phyloP scores from a whole-genome alignment of 1,284 basidiomycete species.

The Melampsora allii-populina region DNA sequence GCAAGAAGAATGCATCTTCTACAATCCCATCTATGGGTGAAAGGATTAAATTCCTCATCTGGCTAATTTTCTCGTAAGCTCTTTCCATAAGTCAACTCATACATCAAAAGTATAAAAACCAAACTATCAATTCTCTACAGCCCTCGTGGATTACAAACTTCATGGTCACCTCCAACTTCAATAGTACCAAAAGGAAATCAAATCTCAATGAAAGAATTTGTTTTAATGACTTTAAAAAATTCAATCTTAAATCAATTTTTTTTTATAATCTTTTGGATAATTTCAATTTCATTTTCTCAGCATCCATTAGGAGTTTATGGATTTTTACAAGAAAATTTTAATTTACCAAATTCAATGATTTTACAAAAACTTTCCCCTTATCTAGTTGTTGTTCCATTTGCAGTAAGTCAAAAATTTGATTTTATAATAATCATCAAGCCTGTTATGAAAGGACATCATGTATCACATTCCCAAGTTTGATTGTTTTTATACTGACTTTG shows the following conservation, averaged over 20 bases:
- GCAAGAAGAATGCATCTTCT: not conserved
- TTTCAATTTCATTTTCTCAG: conserved; percentile 13
- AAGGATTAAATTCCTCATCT: conserved; percentile 33
- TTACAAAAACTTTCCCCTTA: not conserved
- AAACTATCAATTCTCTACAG: conserved; percentile 10
- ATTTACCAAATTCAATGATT: not conserved
- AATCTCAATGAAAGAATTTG: conserved; percentile 8
- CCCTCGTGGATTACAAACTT: conserved; percentile 31
- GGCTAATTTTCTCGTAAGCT: conserved; percentile 26
- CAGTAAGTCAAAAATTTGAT: conserved; percentile 4
- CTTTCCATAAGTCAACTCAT: not conserved
- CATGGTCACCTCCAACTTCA: conserved; percentile 24
- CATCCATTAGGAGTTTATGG: conserved; percentile 15
- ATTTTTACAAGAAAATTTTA: not conserved
- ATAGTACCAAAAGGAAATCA: conserved; percentile 4
- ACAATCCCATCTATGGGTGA: conserved; percentile 11
- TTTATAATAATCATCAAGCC: not conserved
- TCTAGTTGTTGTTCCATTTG: conserved; percentile 1
- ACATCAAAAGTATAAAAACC: not conserved
- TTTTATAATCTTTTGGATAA: conserved; percentile 3
- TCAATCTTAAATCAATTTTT: conserved; percentile 7
- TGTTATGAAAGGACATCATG: not conserved
- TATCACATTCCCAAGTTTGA: not conserved
- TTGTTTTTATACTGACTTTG: not conserved
- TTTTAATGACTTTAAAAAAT: not conserved